Evolutionary conservation across 2,329 filamentous ascomycete genomes (phyloP), one percentile per base, ranked within the genome.

Genomic region (Ceratocystiopsis sp.): DNA sequence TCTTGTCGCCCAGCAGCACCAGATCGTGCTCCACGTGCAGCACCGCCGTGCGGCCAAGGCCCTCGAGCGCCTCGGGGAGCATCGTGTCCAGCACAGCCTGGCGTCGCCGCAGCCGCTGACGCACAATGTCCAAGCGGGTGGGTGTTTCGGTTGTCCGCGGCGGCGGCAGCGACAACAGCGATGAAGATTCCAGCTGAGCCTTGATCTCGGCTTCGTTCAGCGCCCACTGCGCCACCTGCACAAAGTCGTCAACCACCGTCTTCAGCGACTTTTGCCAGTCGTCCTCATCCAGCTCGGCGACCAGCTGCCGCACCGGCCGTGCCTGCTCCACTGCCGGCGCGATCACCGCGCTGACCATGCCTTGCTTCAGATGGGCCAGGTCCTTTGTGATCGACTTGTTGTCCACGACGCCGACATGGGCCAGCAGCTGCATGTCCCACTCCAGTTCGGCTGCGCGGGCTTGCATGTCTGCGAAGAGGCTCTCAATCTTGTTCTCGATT

Each of bases 61-160:
- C 47, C 16, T 42, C 35, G 4, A 46, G 38, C 8, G 35, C 34
- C 3, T 41, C 21, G 14, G 49, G 49, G 35, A 50, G 38, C 35
- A 49, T 45, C 25, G 45, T 44, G 16, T 48, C 45, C 25, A 51
- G 44, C 25, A 51, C 40, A 25, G 35, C 34, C 38, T 49, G 49
- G n/a, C 48, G 45, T 4, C 38, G 40, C 9, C 40, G 21, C 25
- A 51, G 49, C 6, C 46, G 46, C 3, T 44, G 35, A 5, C 40
- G 45, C 16, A 51, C 43, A 4, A 34, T 16, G 15, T 50, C 48
- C 16, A 37, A 15, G 10, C 42, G 40, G 21, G 35, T 21, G 17
- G 21, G 12, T 6, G 17, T 18, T 16, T 32, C 8, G n/a, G n/a
- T 21, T 33, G 16, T 37, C 32, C 2, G 2, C 2, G 25, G 25